Evolutionary conservation across 73 alveolate species (phyloP).

Genomic region (Uronychia binucleata): DNA sequence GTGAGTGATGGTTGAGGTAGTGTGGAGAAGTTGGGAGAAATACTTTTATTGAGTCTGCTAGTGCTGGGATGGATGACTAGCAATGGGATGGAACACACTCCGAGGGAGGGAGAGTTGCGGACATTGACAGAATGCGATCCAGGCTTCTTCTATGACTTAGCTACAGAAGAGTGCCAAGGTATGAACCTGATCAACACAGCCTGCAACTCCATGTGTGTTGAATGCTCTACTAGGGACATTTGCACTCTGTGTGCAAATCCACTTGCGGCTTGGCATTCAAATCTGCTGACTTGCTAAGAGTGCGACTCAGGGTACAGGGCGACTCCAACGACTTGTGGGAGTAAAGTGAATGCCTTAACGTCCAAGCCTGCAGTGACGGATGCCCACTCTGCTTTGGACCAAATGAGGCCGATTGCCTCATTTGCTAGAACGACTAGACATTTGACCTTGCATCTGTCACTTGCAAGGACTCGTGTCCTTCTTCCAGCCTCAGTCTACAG

Average conservation of each 20-base stretch:
- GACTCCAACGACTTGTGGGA: background rate
- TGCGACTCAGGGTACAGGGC: background rate
- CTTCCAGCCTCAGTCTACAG: background rate
- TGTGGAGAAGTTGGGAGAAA: too few species aligned
- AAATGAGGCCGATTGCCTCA: background rate
- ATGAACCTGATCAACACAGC: background rate
- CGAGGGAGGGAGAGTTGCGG: too few species aligned
- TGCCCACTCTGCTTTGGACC: slow-evolving; percentile 1
- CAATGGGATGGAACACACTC: too few species aligned
- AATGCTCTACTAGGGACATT: background rate
- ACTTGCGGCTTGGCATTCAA: background rate
- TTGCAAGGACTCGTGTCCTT: background rate
- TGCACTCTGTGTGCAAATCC: background rate
- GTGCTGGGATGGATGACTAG: too few species aligned
- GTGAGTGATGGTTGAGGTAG: too few species aligned
- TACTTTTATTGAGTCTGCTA: too few species aligned
- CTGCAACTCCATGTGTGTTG: background rate
- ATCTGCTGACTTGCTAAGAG: background rate
- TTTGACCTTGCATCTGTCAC: background rate
- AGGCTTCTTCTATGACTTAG: background rate
- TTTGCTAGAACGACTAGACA: background rate
- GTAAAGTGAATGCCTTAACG: background rate
- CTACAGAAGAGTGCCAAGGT: background rate
- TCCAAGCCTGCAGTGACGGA: background rate
- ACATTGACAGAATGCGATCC: too few species aligned